Conservation (phyloP, 331 rosid genomes). For the Erythrophleum ivorense region DNA sequence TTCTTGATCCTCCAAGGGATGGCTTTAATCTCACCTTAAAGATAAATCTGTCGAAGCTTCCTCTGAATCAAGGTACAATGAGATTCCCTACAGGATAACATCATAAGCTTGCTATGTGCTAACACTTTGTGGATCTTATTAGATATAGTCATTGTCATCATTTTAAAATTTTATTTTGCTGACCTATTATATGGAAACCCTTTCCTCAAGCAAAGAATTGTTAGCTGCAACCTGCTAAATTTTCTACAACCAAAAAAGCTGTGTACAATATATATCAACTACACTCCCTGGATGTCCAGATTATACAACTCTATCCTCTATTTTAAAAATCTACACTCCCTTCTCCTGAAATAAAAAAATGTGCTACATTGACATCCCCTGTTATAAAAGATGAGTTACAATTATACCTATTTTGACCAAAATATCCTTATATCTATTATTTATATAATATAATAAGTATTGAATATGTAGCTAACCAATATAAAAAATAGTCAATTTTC, state of each 20-base stretch:
- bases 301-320: background rate
- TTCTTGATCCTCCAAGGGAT: slow-evolving; percentile 97
- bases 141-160: background rate
- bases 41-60: slow-evolving; percentile 83
- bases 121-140: slow-evolving; percentile 30
- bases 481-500: too few relatives aligned
- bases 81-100: slow-evolving; percentile 56
- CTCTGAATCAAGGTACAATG: slow-evolving; percentile 79
- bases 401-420: background rate
- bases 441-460: background rate
- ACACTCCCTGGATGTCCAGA: background rate
- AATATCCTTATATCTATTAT: background rate
- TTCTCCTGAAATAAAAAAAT: background rate
- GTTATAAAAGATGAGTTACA: background rate
- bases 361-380: background rate
- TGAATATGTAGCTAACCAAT: too few relatives aligned
- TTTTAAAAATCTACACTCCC: background rate
- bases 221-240: background rate
- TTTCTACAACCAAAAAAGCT: background rate
- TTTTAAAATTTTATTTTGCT: background rate
- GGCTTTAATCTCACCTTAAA: slow-evolving; percentile 94
- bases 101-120: slow-evolving; percentile 47
- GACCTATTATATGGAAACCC: slow-evolving; percentile 13
- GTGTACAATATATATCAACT: background rate
- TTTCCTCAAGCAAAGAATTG: slow-evolving; percentile 28